Percentiles rank a stretch among this genome's conserved stretches.
Evolutionary conservation across 2,329 filamentous ascomycete species (phyloP).

Genomic region (Venturia aucupariae): DNA sequence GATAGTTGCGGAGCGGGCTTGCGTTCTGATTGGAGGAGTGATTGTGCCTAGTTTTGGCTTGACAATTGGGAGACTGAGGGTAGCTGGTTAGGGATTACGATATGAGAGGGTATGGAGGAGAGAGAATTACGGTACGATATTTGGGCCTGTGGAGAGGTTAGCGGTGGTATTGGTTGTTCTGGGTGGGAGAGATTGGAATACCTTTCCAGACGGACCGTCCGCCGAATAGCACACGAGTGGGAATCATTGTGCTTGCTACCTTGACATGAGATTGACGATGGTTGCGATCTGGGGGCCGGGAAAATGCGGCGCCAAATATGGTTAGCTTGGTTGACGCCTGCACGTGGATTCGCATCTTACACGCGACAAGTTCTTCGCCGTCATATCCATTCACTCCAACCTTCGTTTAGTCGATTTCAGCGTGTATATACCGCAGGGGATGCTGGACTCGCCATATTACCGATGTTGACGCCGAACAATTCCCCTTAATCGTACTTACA

Average conservation of each 20-base stretch:
- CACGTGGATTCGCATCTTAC: background rate
- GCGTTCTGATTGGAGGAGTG: slow-evolving; percentile 65
- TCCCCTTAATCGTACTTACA: background rate
- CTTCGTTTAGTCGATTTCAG: background rate
- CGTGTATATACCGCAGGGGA: background rate
- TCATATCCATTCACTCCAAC: background rate
- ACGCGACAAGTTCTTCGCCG: background rate
- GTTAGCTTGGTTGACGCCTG: background rate
- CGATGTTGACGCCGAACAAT: background rate
- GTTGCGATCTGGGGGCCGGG: background rate
- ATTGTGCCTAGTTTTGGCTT: slow-evolving; percentile 51
- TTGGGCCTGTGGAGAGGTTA: slow-evolving; percentile 45
- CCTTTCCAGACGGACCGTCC: slow-evolving; percentile 83
- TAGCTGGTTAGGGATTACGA: slow-evolving; percentile 25
- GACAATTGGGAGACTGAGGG: slow-evolving; percentile 52
- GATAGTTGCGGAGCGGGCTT: slow-evolving; percentile 80
- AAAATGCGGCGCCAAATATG: background rate
- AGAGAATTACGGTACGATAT: slow-evolving; percentile 54
- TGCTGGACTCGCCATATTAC: background rate
- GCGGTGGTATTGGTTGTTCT: slow-evolving; percentile 15
- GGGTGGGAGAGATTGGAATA: slow-evolving; percentile 28
- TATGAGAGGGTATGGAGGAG: slow-evolving; percentile 26
- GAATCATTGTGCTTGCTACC: slow-evolving; percentile 47
- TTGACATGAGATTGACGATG: background rate
- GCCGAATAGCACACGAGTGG: slow-evolving; percentile 57